Conservation (phyloP, 108 stramenopile species). For the Seminavis robusta region DNA sequence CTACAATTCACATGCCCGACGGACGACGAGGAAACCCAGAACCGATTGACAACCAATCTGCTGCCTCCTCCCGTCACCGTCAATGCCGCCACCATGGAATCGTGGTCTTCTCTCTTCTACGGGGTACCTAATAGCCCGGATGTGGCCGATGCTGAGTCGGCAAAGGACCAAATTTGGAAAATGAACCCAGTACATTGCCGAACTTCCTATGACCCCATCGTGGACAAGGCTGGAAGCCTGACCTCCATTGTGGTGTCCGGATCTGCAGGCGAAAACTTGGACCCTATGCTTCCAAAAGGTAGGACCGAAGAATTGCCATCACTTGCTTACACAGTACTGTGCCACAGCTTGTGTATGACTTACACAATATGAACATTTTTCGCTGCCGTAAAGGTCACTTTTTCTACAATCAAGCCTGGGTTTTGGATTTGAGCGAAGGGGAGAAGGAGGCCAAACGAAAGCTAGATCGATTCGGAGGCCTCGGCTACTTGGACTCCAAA, state of each 20-base stretch:
- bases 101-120: conserved; percentile 29
- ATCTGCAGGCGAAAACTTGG: conserved; percentile 39
- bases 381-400: too few relatives aligned
- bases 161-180: conserved; percentile 14
- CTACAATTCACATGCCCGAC: too few relatives aligned
- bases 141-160: background rate
- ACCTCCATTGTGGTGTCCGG: conserved; percentile 37
- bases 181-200: conserved; percentile 56
- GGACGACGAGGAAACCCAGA: conserved; percentile 3
- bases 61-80: conserved; percentile 23
- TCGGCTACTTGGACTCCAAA: conserved; percentile 68
- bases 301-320: too few relatives aligned
- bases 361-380: too few relatives aligned
- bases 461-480: conserved; percentile 37
- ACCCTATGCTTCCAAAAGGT: conserved; percentile 50
- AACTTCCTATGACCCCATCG: conserved; percentile 61
- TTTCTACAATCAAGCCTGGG: conserved; percentile 70
- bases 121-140: background rate
- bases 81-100: background rate
- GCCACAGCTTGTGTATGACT: too few relatives aligned
- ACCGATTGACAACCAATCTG: background rate
- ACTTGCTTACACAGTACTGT: too few relatives aligned
- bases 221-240: conserved; percentile 34
- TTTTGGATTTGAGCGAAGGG: conserved; percentile 43
- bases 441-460: conserved; percentile 53